A percentile compares a stretch with the other conserved stretches of the same genome.
Evolutionary conservation across 345 rosid species (phyloP).

Genomic region (Gossypium anomalum): DNA sequence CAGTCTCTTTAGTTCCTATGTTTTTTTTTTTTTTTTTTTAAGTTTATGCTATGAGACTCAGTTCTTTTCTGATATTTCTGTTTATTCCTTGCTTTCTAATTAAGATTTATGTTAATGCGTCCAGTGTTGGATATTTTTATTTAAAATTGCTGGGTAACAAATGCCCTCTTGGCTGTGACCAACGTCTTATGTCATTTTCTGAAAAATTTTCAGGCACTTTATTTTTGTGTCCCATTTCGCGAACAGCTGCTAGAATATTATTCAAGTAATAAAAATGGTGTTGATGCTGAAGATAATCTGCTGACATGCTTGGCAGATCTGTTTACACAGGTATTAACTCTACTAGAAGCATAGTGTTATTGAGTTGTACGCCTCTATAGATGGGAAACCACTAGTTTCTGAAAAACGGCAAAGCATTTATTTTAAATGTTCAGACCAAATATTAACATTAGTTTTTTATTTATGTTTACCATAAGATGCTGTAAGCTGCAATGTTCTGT

Average conservation of each 20-base stretch:
- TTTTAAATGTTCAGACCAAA: background rate
- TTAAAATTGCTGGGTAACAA: background rate
- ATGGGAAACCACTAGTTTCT: background rate
- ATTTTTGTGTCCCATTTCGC: constrained; percentile 96
- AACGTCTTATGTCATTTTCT: background rate
- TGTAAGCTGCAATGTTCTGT: background rate
- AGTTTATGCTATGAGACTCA: background rate
- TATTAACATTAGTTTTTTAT: background rate
- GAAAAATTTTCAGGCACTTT: constrained; percentile 68
- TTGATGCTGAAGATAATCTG: constrained; percentile 91
- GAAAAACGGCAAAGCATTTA: too few species aligned
- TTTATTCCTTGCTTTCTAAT: background rate
- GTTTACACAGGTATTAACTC: constrained; percentile 68
- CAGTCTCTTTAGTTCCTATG: background rate
- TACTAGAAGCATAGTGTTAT: background rate
- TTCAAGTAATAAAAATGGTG: constrained; percentile 58
- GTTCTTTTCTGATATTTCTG: background rate
- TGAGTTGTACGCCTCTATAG: background rate
- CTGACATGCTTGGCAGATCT: constrained; percentile 95
- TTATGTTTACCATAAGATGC: background rate
- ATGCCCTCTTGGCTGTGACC: background rate
- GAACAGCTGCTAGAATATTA: constrained; percentile 97
- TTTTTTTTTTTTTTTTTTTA: background rate
- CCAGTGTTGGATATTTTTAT: background rate
- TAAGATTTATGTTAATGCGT: background rate